Conservation (phyloP, 73 alveolate species). For the Stentor coeruleus region DNA sequence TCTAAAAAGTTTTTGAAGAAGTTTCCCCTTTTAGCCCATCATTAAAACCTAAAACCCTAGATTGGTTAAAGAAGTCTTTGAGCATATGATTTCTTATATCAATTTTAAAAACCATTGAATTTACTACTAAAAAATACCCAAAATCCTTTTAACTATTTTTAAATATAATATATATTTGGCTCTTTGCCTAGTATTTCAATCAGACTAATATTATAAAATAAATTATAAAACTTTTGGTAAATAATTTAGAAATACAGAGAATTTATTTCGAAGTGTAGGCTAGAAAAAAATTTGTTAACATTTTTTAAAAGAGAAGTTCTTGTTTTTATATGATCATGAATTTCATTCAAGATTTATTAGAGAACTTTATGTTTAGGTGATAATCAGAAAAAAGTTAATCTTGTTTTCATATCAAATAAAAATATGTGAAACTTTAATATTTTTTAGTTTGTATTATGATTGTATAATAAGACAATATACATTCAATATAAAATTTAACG, state of each 20-base stretch:
- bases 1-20: neutral
- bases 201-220: constrained; percentile 13
- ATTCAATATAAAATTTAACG: too few relatives aligned
- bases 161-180: neutral
- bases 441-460: too few relatives aligned
- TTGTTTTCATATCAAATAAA: neutral
- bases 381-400: neutral
- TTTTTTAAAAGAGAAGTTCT: neutral
- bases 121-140: neutral
- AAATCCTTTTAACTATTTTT: neutral
- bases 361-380: neutral
- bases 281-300: neutral
- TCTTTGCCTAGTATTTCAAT: neutral
- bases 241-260: neutral
- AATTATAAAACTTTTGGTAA: neutral
- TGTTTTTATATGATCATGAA: constrained; percentile 9
- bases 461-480: too few relatives aligned
- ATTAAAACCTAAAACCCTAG: constrained; percentile 8
- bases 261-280: neutral
- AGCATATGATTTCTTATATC: constrained; percentile 3
- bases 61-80: neutral
- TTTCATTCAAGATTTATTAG: neutral
- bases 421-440: too few relatives aligned
- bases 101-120: neutral
- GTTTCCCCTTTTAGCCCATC: neutral